Conservation (phyloP, 148 eudicot genomes). For the Camellia japonica region DNA sequence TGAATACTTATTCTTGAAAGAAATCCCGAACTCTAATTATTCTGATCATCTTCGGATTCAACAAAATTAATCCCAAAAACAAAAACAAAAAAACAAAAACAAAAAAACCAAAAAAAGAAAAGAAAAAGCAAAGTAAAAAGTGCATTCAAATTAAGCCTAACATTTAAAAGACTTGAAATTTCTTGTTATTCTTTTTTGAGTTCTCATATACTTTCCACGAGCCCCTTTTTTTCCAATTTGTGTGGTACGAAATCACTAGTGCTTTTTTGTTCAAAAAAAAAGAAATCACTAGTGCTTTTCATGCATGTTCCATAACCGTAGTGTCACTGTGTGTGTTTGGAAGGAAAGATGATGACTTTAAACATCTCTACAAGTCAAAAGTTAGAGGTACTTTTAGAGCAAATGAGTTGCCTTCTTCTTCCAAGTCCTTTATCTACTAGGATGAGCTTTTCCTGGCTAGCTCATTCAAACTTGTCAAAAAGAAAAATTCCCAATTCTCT, state of each 20-base stretch:
- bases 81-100: too few relatives aligned
- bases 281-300: slow-evolving; percentile 5
- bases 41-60: too few relatives aligned
- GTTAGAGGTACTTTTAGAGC: background rate
- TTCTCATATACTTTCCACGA: background rate
- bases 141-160: background rate
- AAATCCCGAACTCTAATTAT: too few relatives aligned
- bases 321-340: background rate
- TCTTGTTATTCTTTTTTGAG: background rate
- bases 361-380: slow-evolving; percentile 13
- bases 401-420: background rate
- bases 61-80: too few relatives aligned
- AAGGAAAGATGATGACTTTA: background rate
- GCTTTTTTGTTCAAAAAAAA: background rate
- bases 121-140: background rate
- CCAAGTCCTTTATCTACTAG: background rate
- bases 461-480: slow-evolving; percentile 4
- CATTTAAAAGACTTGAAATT: background rate
- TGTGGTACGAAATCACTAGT: slow-evolving; percentile 2
- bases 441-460: background rate
- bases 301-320: background rate
- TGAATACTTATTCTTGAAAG: too few relatives aligned
- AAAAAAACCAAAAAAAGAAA: background rate
- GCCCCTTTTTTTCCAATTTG: background rate
- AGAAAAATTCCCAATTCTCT: slow-evolving; percentile 6